Conservation (phyloP, 139 green algal genomes). For the Prasinococcaceae sp. region DNA sequence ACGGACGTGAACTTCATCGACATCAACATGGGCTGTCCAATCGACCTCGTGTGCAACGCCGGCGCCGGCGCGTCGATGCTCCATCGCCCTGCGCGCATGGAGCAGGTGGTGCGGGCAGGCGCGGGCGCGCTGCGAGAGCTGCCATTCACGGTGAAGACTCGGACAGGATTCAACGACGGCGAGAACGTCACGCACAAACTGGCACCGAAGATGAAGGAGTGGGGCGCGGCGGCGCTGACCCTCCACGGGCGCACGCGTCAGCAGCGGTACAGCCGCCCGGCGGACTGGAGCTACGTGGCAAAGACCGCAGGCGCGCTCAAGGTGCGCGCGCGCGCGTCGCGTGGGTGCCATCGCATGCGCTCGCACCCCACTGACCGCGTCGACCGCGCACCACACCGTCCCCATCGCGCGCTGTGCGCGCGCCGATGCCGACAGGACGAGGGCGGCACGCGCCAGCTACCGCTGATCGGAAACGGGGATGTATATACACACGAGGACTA, state of each 20-base stretch:
- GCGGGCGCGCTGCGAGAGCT: too few relatives aligned
- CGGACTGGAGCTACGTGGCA: slow-evolving; percentile 71
- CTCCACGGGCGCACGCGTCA: slow-evolving; percentile 83
- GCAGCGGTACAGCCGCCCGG: slow-evolving; percentile 65
- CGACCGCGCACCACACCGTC: too few relatives aligned
- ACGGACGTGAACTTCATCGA: slow-evolving; percentile 76
- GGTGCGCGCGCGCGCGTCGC: too few relatives aligned
- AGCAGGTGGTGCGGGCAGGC: slow-evolving; percentile 51
- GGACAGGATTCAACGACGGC: slow-evolving; percentile 40
- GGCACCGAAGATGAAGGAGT: slow-evolving; percentile 33
- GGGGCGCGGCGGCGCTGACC: slow-evolving; percentile 70
- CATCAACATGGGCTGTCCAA: slow-evolving; percentile 88
- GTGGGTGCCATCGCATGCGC: too few relatives aligned
- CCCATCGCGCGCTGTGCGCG: too few relatives aligned
- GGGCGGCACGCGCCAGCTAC: too few relatives aligned
- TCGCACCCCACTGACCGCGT: too few relatives aligned
- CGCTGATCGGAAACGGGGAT: slow-evolving; percentile 87
- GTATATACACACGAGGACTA: slow-evolving; percentile 68
- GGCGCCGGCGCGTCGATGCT: slow-evolving; percentile 68
- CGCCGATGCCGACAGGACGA: too few relatives aligned
- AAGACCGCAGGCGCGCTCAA: too few relatives aligned
- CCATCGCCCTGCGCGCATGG: slow-evolving; percentile 34
- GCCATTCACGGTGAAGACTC: slow-evolving; percentile 80
- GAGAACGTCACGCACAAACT: slow-evolving; percentile 46
- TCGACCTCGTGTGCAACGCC: slow-evolving; percentile 62